A percentile compares a stretch with the other conserved stretches of the same genome.
Evolutionary conservation across 139 green algal species (phyloP).

Genomic region (Picochlorum sp.): DNA sequence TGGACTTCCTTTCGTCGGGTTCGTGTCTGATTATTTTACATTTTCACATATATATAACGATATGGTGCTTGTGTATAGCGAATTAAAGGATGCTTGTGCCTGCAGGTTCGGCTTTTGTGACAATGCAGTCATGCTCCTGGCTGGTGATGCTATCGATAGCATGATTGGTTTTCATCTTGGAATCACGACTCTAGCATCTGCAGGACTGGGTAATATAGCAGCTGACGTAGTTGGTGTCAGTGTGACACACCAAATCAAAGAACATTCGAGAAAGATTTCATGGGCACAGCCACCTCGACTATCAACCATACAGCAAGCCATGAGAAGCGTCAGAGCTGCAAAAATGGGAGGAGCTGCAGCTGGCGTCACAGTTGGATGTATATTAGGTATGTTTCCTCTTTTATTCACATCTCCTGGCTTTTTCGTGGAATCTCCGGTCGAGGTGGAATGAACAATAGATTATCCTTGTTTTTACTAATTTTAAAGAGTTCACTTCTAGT

Average conservation of each 20-base stretch:
- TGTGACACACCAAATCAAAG: constrained; percentile 44
- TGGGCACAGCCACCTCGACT: constrained; percentile 13
- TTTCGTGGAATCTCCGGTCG: background rate
- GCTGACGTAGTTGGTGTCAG: constrained; percentile 44
- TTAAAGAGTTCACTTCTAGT: background rate
- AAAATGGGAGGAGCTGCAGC: constrained; percentile 31
- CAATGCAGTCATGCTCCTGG: constrained; percentile 47
- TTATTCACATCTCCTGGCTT: constrained; percentile 13
- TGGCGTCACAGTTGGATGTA: constrained; percentile 48
- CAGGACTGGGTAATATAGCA: constrained; percentile 40
- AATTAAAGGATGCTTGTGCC: background rate
- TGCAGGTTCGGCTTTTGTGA: constrained; percentile 25
- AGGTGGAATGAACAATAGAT: background rate
- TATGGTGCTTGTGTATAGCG: background rate
- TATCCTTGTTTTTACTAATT: background rate
- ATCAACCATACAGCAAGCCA: constrained; percentile 25
- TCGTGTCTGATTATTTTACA: constrained; percentile 10
- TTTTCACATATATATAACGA: background rate
- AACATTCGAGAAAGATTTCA: constrained; percentile 9
- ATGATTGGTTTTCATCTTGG: constrained; percentile 27
- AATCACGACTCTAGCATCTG: constrained; percentile 38
- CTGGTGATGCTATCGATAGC: constrained; percentile 57
- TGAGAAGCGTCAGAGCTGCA: constrained; percentile 5
- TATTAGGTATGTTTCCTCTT: constrained; percentile 44
- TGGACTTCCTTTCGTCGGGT: constrained; percentile 48